Evolutionary conservation across 805 yeast genomes (phyloP).

Genomic region (Suhomyces pyralidae): DNA sequence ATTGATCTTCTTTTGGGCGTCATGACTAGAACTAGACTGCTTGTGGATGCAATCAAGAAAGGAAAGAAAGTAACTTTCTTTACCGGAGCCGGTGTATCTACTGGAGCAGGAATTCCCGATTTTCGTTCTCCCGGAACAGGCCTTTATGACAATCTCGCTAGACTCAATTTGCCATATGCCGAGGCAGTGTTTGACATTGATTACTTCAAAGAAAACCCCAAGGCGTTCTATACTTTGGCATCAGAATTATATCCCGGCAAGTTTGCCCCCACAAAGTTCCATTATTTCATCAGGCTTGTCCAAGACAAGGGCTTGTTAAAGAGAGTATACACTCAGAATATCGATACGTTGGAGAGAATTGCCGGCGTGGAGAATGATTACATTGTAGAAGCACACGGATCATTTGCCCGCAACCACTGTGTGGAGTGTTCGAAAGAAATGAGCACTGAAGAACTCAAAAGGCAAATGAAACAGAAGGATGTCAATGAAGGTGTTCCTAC

Average conservation of each 20-base stretch:
- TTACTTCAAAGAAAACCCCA: constrained; percentile 70
- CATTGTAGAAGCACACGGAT: constrained; percentile 92
- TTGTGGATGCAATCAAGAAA: constrained; percentile 27
- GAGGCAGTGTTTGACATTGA: constrained; percentile 95
- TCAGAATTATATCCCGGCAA: constrained; percentile 86
- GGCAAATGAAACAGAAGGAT: constrained; percentile 29
- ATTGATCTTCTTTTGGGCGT: background rate
- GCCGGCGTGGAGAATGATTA: constrained; percentile 68
- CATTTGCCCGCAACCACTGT: constrained; percentile 83
- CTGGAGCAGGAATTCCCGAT: constrained; percentile 93
- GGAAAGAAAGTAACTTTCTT: constrained; percentile 56
- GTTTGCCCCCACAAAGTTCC: constrained; percentile 80
- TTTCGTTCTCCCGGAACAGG: constrained; percentile 91
- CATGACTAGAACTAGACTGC: constrained; percentile 18
- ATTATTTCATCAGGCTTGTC: constrained; percentile 63
- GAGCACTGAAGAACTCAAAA: constrained; percentile 44
- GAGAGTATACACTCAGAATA: constrained; percentile 87
- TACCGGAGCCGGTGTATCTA: constrained; percentile 94
- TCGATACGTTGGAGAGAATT: constrained; percentile 84
- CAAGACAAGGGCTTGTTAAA: constrained; percentile 60
- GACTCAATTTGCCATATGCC: constrained; percentile 79
- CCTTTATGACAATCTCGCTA: constrained; percentile 72
- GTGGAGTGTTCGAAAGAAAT: constrained; percentile 64
- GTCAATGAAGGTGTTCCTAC: constrained; percentile 42
- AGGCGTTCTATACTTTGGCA: constrained; percentile 82